Evolutionary conservation across 2,329 filamentous ascomycete species (phyloP), one percentile per base, ranked within the genome.

Genomic region (Arthrobotrys musiformis): DNA sequence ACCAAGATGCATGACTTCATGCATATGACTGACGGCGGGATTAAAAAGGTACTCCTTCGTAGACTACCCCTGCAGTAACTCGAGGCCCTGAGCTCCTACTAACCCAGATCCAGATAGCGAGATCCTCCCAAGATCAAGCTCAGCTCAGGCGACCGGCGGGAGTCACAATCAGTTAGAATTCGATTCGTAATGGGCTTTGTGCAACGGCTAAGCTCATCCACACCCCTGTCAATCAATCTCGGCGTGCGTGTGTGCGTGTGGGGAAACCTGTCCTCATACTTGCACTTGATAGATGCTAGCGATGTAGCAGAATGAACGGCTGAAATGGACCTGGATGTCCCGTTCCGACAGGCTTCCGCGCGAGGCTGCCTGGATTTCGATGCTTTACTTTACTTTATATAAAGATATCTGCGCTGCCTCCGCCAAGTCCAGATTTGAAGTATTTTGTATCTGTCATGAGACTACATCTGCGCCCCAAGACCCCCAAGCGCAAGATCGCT

Each of bases 271-370:
- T n/a, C n/a, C n/a, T 7, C 17, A 17, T 24, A 50, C n/a, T 40
- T 15, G n/a, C 42, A 35, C 42, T 58, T 35, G 26, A 30, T 26
- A 22, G 48, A 26, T 26, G 33, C n/a, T 13, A 35, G 28, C n/a
- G 40, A 42, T 6, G 30, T 17, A 8, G 48, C 7, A 15, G 15
- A 22, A 30, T n/a, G 30, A 46, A 44, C 64, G 64, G 64, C 64
- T 69, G 64, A 69, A 69, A n/a, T n/a, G n/a, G n/a, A 46, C 42
- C 44, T 28, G 61, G n/a, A n/a, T n/a, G n/a, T n/a, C 46, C 37
- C 40, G 22, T 44, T 67, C 35, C 42, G 66, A 62, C 52, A 52
- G 54, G 42, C 66, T 48, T 48, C 66, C 44, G 66, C 11, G 35
- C 50, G 52, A 68, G 48, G 66, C 42, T 60, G 64, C 30, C 37